Base-by-base conservation (phyloP, 2,329 filamentous ascomycete genomes). In the Pseudogymnoascus destructans region DNA sequence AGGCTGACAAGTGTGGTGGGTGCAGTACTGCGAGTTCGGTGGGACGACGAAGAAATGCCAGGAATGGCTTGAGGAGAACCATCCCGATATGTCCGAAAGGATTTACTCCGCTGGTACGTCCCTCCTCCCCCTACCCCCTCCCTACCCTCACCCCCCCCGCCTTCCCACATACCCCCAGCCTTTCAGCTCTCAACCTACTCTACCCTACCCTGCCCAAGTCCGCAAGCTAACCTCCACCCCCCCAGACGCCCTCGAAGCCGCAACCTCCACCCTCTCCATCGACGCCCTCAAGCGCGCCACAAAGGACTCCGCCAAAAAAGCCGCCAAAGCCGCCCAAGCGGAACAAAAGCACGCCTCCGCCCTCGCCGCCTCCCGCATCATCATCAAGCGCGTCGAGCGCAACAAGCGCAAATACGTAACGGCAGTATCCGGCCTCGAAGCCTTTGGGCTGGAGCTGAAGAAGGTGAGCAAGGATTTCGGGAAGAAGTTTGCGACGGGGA, bases 391-490 rank as follows among this genome's bases (percentile, higher is more conserved):
- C 23, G 93, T 98, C 66, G 93, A 97, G 78, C 84, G 93, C 63
- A 97, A 95, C 74, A 98, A 98, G 79, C 84, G 93, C 69, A 98
- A 98, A 76, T 95, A 85, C 70, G 91, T 98, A 58, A 98, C 93
- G 0, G 86, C 91, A 13, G 84, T 98, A n/a, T 82, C 82, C 5
- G 93, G 93, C 0, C 77, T 98, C 17, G 93, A 98, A 71, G 84
- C 86, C 0, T 95, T 96, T 68, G 89, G 89, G 0, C 73, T 97
- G 40, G 92, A 97, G 59, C 79, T 96, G 68, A 98, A 98, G 74
- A 97, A 96, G 76, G 79, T 95, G 6, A 85, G 91, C 60, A 97
- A 97, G 77, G 93, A 97, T 68, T 85, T 97, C 65, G 93, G 93
- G 62, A 98, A 97, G 81, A 97, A 96, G 74, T 97, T 98, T 69